phyloP scores from a whole-genome alignment of 179 eudicot species.

The Corrigiola litoralis region DNA sequence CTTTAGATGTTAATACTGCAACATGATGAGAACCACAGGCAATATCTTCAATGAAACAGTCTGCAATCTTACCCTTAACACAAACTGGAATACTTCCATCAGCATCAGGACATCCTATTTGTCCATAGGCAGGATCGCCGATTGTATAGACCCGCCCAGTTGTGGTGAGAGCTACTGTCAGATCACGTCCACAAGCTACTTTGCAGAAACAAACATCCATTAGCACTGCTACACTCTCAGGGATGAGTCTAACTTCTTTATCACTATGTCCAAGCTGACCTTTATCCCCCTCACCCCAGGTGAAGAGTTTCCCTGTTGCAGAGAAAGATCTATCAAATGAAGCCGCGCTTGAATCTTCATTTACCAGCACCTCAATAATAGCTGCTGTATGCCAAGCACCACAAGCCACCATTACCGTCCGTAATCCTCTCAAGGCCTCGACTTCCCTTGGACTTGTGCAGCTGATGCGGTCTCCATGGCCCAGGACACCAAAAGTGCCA shows the following conservation, averaged over 20 bases:
- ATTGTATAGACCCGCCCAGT: constrained; percentile 72
- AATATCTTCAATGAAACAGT: constrained; percentile 60
- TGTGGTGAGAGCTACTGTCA: constrained; percentile 65
- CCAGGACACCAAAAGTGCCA: constrained; percentile 90
- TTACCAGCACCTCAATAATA: constrained; percentile 46
- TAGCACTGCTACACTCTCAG: constrained; percentile 45
- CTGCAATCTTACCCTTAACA: constrained; percentile 47
- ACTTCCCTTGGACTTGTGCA: constrained; percentile 68
- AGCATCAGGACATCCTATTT: constrained; percentile 52
- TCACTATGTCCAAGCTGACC: constrained; percentile 91
- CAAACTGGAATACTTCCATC: constrained; percentile 52
- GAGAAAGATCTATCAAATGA: constrained; percentile 30
- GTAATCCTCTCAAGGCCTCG: constrained; percentile 51
- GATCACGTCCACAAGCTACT: constrained; percentile 71
- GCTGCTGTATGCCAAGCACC: constrained; percentile 98
- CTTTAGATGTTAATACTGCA: constrained; percentile 74
- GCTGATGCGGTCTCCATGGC: constrained; percentile 73
- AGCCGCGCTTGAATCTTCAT: constrained; percentile 28
- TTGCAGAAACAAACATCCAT: constrained; percentile 38
- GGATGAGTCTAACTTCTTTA: constrained; percentile 55
- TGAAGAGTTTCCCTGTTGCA: constrained; percentile 58
- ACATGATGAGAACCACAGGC: constrained; percentile 91
- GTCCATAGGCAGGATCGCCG: constrained; percentile 74
- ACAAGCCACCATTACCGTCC: constrained; percentile 64
- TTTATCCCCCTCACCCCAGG: constrained; percentile 94